phyloP scores from a whole-genome alignment of 768 basidiomycete species.

The Cystobasidium onofrii region DNA sequence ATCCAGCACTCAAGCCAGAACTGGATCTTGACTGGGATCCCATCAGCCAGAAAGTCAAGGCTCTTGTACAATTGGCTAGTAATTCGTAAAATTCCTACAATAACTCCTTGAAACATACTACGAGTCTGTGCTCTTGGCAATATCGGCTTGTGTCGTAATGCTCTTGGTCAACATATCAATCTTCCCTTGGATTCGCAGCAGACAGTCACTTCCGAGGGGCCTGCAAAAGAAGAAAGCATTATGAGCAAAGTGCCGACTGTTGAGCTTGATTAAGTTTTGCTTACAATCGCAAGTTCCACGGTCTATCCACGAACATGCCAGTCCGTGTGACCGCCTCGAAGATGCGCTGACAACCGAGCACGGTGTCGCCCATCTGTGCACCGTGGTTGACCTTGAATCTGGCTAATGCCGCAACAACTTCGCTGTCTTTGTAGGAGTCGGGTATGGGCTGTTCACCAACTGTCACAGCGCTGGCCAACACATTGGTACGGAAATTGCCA shows the following conservation, averaged over 20 bases:
- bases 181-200: neutral
- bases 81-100: neutral
- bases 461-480: neutral
- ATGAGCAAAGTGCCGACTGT: neutral
- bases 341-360: neutral
- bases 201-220: neutral
- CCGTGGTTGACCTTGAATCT: neutral
- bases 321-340: constrained; percentile 5
- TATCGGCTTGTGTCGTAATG: neutral
- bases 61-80: constrained; percentile 4
- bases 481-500: constrained; percentile 3
- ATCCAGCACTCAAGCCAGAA: constrained; percentile 5
- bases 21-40: constrained; percentile 24
- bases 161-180: constrained; percentile 10
- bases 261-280: neutral
- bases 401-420: neutral
- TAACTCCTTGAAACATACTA: neutral
- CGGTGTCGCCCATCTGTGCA: neutral
- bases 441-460: neutral
- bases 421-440: neutral
- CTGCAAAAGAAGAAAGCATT: neutral
- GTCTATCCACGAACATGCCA: neutral
- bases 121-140: neutral
- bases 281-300: neutral
- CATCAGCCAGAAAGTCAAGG: constrained; percentile 15